Base-by-base conservation (phyloP, 169 alveolate species). In the Cryptosporidium felis region DNA sequence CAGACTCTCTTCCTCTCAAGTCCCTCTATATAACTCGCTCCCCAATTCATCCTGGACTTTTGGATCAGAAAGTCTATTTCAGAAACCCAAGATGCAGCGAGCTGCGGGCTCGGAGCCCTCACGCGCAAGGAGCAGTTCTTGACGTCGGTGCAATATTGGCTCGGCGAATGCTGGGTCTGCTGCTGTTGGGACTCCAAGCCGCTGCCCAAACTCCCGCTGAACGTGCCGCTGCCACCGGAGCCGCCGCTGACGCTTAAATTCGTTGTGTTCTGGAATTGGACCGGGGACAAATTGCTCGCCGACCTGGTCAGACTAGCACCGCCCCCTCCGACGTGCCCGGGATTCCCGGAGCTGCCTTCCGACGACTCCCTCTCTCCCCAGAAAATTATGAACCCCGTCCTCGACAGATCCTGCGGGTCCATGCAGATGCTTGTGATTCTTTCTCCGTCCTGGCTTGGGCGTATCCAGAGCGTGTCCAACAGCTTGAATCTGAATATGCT, bases 291-390 rank as follows among this genome's bases (percentile, higher is more conserved):
- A 30, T 65, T 65, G 49, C 32, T 65, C 0, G 34, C 32, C 12
- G 82, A n/a, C 36, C 45, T 49, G 14, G 51, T 4, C 6, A 61
- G 16, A 28, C 16, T 46, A 16, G 42, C 56, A 21, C 62, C 62
- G 5, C 62, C 62, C 3, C 18, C 23, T 30, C 44, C 23, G 32
- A 3, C 62, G 28, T n/a, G n/a, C n/a, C 62, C 40, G 5, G 62
- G 9, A 12, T 41, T 41, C 12, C 16, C 49, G 49, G 8, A 9
- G 12, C 8, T 12, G 8, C 49, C 49, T 41, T 12, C 49, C 16
- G 49, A 41, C 34, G 65, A 74, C 8, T 74, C 85, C 56, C 85
- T 74, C 3, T 53, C 85, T 21, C 85, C 85, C 85, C 85, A 74
- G 21, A 74, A 74, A 2, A 74, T 51, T 10, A 74, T 74, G 28